Conservation (phyloP, 1,284 basidiomycete genomes). For the Cystobasidiaceae sp. region DNA sequence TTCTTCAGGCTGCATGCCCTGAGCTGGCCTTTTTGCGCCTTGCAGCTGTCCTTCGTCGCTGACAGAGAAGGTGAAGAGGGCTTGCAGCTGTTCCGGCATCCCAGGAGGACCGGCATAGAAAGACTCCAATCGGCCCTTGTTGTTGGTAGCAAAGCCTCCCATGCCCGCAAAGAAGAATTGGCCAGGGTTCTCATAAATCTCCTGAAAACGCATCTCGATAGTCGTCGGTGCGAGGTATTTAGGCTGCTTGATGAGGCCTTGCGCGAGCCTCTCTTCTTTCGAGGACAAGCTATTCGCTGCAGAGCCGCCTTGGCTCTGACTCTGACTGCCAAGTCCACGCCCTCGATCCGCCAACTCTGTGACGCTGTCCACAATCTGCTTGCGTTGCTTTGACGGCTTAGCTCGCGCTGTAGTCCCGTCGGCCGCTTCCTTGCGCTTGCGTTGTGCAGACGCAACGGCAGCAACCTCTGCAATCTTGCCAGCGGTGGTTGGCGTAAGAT, state of each 20-base stretch:
- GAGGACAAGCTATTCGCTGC: background rate
- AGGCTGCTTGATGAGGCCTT: slow-evolving; percentile 34
- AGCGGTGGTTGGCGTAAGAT: slow-evolving; percentile 55
- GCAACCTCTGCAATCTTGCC: slow-evolving; percentile 46
- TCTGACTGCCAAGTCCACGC: background rate
- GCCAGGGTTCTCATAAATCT: slow-evolving; percentile 27
- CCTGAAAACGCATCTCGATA: slow-evolving; percentile 38
- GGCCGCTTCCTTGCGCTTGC: slow-evolving; percentile 46
- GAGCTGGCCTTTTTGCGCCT: background rate
- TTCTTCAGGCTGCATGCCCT: background rate
- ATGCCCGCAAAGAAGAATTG: slow-evolving; percentile 24
- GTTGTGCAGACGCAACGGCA: slow-evolving; percentile 28
- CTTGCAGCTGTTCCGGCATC: slow-evolving; percentile 18
- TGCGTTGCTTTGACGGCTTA: slow-evolving; percentile 65
- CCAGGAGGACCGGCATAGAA: slow-evolving; percentile 32
- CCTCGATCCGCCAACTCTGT: slow-evolving; percentile 63
- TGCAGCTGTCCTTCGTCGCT: slow-evolving; percentile 3
- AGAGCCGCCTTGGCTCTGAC: slow-evolving; percentile 4
- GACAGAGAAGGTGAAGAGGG: slow-evolving; percentile 17
- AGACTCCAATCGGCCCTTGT: background rate
- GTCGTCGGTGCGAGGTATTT: slow-evolving; percentile 38
- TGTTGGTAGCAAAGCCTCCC: slow-evolving; percentile 3
- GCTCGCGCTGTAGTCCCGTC: slow-evolving; percentile 57
- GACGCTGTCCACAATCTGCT: slow-evolving; percentile 58
- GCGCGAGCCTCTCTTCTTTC: slow-evolving; percentile 20